Conservation (phyloP, 192 early-diverging fungal species). For the Helicostylum pulchrum region DNA sequence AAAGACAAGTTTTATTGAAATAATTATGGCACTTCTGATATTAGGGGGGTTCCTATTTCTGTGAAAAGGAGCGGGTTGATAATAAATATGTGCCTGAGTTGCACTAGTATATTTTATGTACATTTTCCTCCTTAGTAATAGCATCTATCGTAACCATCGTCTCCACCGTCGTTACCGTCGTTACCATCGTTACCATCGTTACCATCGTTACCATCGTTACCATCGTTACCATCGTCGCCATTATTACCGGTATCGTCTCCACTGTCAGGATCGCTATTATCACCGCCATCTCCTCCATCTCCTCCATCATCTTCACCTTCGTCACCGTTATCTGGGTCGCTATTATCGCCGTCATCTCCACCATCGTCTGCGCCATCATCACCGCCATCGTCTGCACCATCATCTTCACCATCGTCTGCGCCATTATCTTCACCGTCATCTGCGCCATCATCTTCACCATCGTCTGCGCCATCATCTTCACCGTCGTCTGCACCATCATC, state of each 20-base stretch:
- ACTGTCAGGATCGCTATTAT: neutral
- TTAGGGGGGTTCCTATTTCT: too few relatives aligned
- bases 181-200: too few relatives aligned
- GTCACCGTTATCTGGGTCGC: neutral
- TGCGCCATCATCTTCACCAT: neutral
- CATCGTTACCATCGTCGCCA: neutral
- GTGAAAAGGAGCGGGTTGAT: too few relatives aligned
- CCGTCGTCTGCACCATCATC: too few relatives aligned
- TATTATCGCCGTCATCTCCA: neutral
- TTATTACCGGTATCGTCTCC: neutral
- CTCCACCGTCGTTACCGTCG: too few relatives aligned
- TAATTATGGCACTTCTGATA: too few relatives aligned
- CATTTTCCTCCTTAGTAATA: too few relatives aligned
- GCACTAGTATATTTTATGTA: too few relatives aligned
- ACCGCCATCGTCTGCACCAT: conserved; percentile 8
- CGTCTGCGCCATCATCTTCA: neutral
- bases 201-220: too few relatives aligned
- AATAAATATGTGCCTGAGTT: too few relatives aligned
- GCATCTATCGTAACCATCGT: too few relatives aligned
- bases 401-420: conserved; percentile 1
- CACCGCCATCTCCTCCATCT: neutral
- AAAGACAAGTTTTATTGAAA: too few relatives aligned
- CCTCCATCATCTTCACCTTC: neutral
- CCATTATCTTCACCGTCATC: neutral
- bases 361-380: neutral